Evolutionary conservation across 176 grass and related monocot species (phyloP), one percentile per base, ranked within the genome.

Genomic region (Hordeum marinum): DNA sequence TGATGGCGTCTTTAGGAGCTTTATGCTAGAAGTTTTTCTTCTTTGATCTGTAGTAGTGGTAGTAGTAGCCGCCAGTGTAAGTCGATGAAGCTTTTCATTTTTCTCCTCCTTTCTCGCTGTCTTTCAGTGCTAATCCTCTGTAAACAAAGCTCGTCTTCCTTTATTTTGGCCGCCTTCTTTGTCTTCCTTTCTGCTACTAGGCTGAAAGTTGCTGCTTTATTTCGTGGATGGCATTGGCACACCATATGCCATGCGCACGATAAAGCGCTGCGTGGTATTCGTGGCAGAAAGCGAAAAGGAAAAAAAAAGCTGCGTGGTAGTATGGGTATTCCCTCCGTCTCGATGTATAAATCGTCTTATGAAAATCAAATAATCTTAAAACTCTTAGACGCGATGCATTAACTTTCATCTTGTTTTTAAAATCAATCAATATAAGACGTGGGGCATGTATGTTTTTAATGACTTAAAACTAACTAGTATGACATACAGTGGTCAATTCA

Each of bases 1-100:
- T 70, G 46, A 90, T 84, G 76, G 76, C 75, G 18, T 70, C 81
- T 76, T 87, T 90, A 62, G 34, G 76, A 77, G 85, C 69, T 80
- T 90, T 80, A 74, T 72, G 43, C 67, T 70, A 69, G 34, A 9
- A 34, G 21, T 83, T 63, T 48, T 26, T 71, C 32, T 61, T 25
- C 43, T 7, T 55, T 55, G 37, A 46, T 80, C 11, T 66, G 68
- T 34, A 59, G 60, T 36, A 76, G 73, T 54, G n/a, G 11, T 41
- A 61, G 81, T 6, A 61, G 54, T 3, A 9, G 80, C 17, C 14
- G 70, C 24, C 55, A 37, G 48, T 39, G 8, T 69, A 69, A 48
- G 42, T 10, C 13, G 84, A 75, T 46, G 78, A 75, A 90, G 74
- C 57, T 73, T 76, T 11, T 7, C 27, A 34, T 45, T 42, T 12